Evolutionary conservation across 2,329 filamentous ascomycete genomes (phyloP).

Genomic region (Monilinia fructigena): DNA sequence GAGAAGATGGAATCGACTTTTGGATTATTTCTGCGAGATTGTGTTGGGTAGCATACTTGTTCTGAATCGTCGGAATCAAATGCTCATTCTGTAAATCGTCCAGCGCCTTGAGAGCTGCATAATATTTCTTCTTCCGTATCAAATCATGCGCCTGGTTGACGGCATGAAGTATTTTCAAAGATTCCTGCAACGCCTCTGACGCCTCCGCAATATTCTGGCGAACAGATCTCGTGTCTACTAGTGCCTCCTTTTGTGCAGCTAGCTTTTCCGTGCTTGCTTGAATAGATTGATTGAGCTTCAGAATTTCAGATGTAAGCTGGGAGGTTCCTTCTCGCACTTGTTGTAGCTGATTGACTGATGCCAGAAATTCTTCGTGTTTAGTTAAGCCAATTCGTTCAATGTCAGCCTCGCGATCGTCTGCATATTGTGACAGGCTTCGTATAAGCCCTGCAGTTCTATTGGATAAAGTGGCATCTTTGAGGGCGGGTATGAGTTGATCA

Average conservation of each 20-base stretch:
- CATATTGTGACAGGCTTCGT: slow-evolving; percentile 76
- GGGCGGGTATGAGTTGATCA: slow-evolving; percentile 89
- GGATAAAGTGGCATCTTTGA: slow-evolving; percentile 82
- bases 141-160: slow-evolving; percentile 95
- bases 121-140: slow-evolving; percentile 89
- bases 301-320: slow-evolving; percentile 81
- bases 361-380: slow-evolving; percentile 95
- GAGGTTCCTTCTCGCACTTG: slow-evolving; percentile 89
- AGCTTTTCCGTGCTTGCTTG: slow-evolving; percentile 92
- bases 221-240: slow-evolving; percentile 89
- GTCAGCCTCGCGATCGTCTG: slow-evolving; percentile 80
- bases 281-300: slow-evolving; percentile 90
- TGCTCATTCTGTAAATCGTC: slow-evolving; percentile 97
- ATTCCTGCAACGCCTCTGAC: slow-evolving; percentile 82
- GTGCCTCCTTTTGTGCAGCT: slow-evolving; percentile 87
- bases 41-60: slow-evolving; percentile 89
- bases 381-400: slow-evolving; percentile 94
- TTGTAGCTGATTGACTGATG: slow-evolving; percentile 91
- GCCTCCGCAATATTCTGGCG: slow-evolving; percentile 96
- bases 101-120: slow-evolving; percentile 86
- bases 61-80: slow-evolving; percentile 67
- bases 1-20: slow-evolving; percentile 88
- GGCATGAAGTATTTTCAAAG: slow-evolving; percentile 84
- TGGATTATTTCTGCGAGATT: slow-evolving; percentile 95
- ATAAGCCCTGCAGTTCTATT: slow-evolving; percentile 72